These are phyloP conservation scores for Fusarium sublunatum DNA, from an alignment of 2,329 filamentous ascomycete genomes.

Conservation along the genomic window DNA sequence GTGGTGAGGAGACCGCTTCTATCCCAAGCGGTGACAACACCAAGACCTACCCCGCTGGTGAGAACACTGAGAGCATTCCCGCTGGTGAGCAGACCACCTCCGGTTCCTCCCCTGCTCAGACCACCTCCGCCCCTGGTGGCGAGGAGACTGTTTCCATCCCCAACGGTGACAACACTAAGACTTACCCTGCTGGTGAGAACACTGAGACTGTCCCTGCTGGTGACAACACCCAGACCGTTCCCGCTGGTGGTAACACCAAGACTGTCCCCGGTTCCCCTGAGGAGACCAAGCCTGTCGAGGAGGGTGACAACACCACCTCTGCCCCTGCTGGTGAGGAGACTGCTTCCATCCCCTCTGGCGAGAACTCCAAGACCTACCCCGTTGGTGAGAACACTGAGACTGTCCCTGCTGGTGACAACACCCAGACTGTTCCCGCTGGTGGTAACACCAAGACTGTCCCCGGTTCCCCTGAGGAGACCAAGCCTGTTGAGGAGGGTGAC, in stretches of 20 bases:
- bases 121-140: conserved; percentile 63
- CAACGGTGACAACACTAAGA: not conserved
- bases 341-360: not conserved
- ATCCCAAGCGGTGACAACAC: conserved; percentile 15
- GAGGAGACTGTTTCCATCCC: conserved; percentile 48
- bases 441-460: conserved; percentile 26
- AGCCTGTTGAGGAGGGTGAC: conserved; percentile 28
- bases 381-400: not conserved
- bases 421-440: conserved; percentile 20
- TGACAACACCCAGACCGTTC: conserved; percentile 64
- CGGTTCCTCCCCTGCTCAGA: conserved; percentile 59
- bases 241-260: conserved; percentile 60
- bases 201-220: conserved; percentile 55
- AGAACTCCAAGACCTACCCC: conserved; percentile 25
- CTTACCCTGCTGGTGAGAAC: not conserved
- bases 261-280: conserved; percentile 4
- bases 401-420: conserved; percentile 9
- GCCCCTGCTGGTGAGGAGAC: conserved; percentile 66
- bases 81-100: conserved; percentile 28
- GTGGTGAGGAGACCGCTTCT: conserved; percentile 1
- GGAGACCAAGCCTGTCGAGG: conserved; percentile 7
- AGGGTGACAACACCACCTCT: conserved; percentile 52
- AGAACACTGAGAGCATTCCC: conserved; percentile 27
- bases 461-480: conserved; percentile 5
- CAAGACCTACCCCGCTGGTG: conserved; percentile 23